Evolutionary conservation across 805 yeast species (phyloP).

Genomic region (Saturnispora kantuleensis): DNA sequence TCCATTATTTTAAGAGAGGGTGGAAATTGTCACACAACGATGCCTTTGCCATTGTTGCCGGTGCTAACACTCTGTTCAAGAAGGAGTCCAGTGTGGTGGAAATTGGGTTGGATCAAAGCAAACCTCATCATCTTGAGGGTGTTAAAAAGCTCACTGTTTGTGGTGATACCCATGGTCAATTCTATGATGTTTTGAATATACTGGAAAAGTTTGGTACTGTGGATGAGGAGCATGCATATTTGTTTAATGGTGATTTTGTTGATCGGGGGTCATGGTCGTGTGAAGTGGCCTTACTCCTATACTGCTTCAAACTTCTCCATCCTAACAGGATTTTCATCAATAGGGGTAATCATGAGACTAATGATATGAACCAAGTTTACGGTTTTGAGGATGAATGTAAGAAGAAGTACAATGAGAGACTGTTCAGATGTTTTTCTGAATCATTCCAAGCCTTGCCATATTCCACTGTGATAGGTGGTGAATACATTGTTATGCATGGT

Average conservation of each 20-base stretch:
- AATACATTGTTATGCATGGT: constrained; percentile 89
- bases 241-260: constrained; percentile 96
- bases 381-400: constrained; percentile 97
- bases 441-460: constrained; percentile 80
- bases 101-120: constrained; percentile 35
- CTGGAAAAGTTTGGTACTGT: constrained; percentile 71
- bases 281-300: constrained; percentile 80
- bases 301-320: constrained; percentile 63
- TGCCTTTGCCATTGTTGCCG: constrained; percentile 71
- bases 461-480: constrained; percentile 68
- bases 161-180: constrained; percentile 98
- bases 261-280: constrained; percentile 98
- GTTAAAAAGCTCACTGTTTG: constrained; percentile 63
- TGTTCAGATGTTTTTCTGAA: constrained; percentile 76
- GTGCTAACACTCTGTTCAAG: constrained; percentile 53
- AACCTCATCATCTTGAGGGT: constrained; percentile 22
- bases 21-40: constrained; percentile 70
- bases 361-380: constrained; percentile 92
- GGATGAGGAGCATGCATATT: constrained; percentile 52
- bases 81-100: constrained; percentile 72
- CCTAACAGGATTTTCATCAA: constrained; percentile 68
- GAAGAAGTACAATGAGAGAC: constrained; percentile 71
- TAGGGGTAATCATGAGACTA: constrained; percentile 95
- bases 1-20: constrained; percentile 64
- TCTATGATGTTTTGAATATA: constrained; percentile 76